These are phyloP conservation scores for Penicillium glabrum DNA, from an alignment of 2,329 filamentous ascomycete genomes.

Conservation along the genomic window DNA sequence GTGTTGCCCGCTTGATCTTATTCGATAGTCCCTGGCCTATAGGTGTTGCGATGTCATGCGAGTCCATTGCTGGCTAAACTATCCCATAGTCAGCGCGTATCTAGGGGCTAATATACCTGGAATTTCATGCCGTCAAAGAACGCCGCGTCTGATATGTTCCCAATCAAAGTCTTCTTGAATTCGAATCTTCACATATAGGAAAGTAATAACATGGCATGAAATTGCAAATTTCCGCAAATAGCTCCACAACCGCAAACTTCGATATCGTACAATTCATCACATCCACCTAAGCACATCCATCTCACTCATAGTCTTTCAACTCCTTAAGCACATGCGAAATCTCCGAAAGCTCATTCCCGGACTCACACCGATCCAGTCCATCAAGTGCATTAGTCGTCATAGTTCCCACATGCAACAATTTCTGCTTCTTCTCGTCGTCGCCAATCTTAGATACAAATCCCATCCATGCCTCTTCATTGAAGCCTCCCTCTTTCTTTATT, in stretches of 20 bases:
- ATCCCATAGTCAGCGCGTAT: no score
- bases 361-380: not conserved
- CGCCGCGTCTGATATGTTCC: not conserved
- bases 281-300: not conserved
- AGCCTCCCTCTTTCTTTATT: not conserved
- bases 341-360: not conserved
- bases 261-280: not conserved
- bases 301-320: not conserved
- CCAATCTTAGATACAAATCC: not conserved
- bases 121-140: no score
- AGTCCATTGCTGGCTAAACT: no score
- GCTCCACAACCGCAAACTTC: not conserved
- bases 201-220: not conserved
- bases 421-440: not conserved
- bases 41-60: no score
- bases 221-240: not conserved
- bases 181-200: not conserved
- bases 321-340: not conserved
- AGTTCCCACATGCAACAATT: not conserved
- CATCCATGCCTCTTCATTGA: not conserved
- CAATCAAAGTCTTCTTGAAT: not conserved
- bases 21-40: no score
- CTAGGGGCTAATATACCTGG: no score
- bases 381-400: not conserved
- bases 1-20: no score